Base-by-base conservation (phyloP, 2,329 filamentous ascomycete species). In the Cordyceps fumosorosea region DNA sequence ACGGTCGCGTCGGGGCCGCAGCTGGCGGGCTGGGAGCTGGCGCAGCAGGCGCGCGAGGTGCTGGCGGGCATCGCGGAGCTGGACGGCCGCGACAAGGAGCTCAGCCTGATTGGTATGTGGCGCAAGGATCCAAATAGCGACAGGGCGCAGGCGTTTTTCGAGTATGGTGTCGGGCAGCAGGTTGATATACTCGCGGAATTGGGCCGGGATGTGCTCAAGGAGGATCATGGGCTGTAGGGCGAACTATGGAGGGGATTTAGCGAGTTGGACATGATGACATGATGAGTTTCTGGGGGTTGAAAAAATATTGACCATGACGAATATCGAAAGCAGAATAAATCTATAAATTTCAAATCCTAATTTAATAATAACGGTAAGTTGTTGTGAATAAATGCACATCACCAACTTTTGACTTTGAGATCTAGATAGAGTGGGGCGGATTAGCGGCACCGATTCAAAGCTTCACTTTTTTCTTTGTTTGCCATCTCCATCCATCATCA, bases 31-130 rank as follows among this genome's bases (percentile, higher is more conserved):
- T 84, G 81, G 78, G 75, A 75, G 29, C 72, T 83, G 2, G 68
- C 77, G 40, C 68, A 67, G 2, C 70, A 77, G 56, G 81, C 82
- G 2, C 74, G 69, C 54, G 74, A 75, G 22, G 77, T 84, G 73
- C 69, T 86, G 48, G 68, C 69, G 3, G 81, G 84, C 20, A 76
- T 86, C 20, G 75, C 77, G 65, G 73, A 73, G 59, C 69, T 84
- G 10, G 69, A 70, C 0, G 81, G 79, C 1, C 75, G 82, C 2
- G 76, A 80, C 2, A 72, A 72, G 48, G 78, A 83, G 66, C 70
- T 76, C 0, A 70, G 69, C 0, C 64, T 83, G 34, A 75, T 85
- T 44, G 68, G 71, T 34, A 69, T 72, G 5, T 84, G 82, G 78
- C 71, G 68, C 26, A 69, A 70, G 34, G 70, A 80, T 37, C 80